phyloP scores from a whole-genome alignment of 495 filamentous ascomycete species.

The Penicillium fimorum region DNA sequence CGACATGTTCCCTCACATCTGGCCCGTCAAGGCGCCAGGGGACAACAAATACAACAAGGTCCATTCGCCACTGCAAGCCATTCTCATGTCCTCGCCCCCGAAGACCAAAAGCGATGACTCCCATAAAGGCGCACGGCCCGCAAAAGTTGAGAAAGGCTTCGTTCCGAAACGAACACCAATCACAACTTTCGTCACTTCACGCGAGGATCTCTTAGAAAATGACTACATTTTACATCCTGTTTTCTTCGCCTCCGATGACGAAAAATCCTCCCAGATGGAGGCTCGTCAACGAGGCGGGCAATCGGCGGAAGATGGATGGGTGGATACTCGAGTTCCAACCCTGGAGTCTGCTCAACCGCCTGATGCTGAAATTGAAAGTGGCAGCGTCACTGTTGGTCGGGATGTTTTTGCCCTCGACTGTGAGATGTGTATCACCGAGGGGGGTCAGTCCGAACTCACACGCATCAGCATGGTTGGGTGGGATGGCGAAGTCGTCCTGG shows the following conservation, averaged over 20 bases:
- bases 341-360: slow-evolving; percentile 66
- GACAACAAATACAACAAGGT: slow-evolving; percentile 77
- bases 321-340: slow-evolving; percentile 67
- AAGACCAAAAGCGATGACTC: slow-evolving; percentile 57
- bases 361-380: slow-evolving; percentile 68
- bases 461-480: slow-evolving; percentile 83
- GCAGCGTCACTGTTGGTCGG: slow-evolving; percentile 79
- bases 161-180: slow-evolving; percentile 72
- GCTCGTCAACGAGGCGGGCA: slow-evolving; percentile 43
- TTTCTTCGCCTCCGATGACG: slow-evolving; percentile 46
- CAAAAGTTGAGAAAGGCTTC: slow-evolving; percentile 58
- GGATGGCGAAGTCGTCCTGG: slow-evolving; percentile 78
- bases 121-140: slow-evolving; percentile 54
- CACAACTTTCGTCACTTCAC: slow-evolving; percentile 67
- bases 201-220: slow-evolving; percentile 74
- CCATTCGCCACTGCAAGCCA: slow-evolving; percentile 77
- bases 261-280: slow-evolving; percentile 43
- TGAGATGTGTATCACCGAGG: slow-evolving; percentile 90
- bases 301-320: slow-evolving; percentile 68
- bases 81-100: slow-evolving; percentile 69
- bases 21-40: slow-evolving; percentile 83
- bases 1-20: slow-evolving; percentile 81
- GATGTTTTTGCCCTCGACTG: slow-evolving; percentile 86
- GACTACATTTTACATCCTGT: slow-evolving; percentile 81
- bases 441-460: slow-evolving; percentile 73